phyloP scores from a whole-genome alignment of 2,329 filamentous ascomycete species.

The Fusarium mexicanum region DNA sequence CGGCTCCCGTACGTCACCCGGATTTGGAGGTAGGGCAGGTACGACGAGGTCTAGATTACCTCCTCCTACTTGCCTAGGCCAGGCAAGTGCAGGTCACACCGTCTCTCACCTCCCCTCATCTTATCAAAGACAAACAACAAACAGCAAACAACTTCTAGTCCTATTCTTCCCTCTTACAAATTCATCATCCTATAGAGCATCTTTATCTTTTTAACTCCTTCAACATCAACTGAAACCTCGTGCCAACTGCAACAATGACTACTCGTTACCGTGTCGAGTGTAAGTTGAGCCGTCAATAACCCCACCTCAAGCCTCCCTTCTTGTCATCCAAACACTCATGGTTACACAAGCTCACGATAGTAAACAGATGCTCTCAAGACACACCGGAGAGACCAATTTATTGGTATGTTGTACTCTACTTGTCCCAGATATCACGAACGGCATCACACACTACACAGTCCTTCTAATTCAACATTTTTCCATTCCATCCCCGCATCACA shows the following conservation, averaged over 20 bases:
- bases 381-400: constrained; percentile 90
- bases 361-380: constrained; percentile 75
- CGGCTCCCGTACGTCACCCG: constrained; percentile 36
- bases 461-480: neutral
- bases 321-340: neutral
- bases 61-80: constrained; percentile 11
- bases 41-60: neutral
- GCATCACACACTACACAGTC: neutral
- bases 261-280: constrained; percentile 78
- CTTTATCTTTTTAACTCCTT: neutral
- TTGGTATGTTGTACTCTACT: constrained; percentile 60
- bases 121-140: constrained; percentile 5
- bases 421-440: neutral
- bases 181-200: neutral
- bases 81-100: constrained; percentile 36
- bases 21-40: constrained; percentile 19
- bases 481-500: neutral
- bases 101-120: constrained; percentile 22
- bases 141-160: neutral
- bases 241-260: constrained; percentile 58
- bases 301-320: neutral
- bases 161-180: neutral
- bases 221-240: neutral
- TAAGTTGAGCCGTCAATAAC: constrained; percentile 49
- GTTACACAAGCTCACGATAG: constrained; percentile 34